A percentile compares a stretch with the other conserved stretches of the same genome.
These are phyloP conservation scores for Coemansia sp. DNA, from an alignment of 192 early-diverging fungal genomes.

Conservation along the genomic window DNA sequence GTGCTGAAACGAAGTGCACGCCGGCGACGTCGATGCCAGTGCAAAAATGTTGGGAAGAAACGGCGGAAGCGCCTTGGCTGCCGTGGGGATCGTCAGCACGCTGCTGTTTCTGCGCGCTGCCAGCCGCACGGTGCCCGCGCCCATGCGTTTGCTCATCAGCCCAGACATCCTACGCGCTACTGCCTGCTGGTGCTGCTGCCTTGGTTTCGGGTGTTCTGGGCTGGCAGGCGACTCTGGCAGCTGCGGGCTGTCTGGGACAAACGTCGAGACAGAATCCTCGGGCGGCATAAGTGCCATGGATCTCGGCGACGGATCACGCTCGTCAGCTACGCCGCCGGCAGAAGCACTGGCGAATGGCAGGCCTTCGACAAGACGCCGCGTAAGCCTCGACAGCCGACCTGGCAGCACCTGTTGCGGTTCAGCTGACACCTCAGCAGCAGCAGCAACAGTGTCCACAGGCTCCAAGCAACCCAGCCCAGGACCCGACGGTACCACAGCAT, in stretches of 20 bases:
- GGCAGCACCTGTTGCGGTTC: not conserved
- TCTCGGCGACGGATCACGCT: not conserved
- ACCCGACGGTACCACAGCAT: not conserved
- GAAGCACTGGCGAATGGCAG: not conserved
- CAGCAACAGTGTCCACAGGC: no score
- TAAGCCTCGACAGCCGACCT: not conserved
- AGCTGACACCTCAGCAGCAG: no score
- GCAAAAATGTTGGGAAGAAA: not conserved
- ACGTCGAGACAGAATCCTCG: not conserved
- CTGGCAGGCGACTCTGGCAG: no score
- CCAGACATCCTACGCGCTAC: not conserved
- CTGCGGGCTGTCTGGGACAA: not conserved
- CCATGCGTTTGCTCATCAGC: conserved; percentile 1
- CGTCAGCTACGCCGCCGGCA: not conserved
- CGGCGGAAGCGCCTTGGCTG: conserved; percentile 2
- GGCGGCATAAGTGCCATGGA: not conserved
- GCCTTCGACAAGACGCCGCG: not conserved
- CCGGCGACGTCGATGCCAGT: not conserved
- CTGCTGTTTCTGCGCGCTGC: not conserved
- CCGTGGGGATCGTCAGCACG: conserved; percentile 3
- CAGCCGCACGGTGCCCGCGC: not conserved
- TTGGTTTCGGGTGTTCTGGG: not conserved
- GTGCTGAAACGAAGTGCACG: conserved; percentile 4
- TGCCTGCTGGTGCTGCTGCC: not conserved
- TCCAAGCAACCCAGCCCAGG: no score